These are phyloP conservation scores for Sophora flavescens DNA, from an alignment of 306 rosid genomes.

Conservation along the genomic window DNA sequence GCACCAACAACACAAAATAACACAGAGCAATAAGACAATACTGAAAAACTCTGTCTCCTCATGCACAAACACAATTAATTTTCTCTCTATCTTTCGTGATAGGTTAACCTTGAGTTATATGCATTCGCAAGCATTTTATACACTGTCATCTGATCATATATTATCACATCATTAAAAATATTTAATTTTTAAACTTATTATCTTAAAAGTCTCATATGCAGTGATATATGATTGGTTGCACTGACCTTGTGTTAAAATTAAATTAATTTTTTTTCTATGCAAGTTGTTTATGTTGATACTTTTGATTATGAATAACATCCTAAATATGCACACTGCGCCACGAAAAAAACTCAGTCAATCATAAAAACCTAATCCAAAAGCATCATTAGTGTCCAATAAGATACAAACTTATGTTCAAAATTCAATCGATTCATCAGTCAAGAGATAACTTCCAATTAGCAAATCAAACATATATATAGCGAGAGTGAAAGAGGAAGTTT, in stretches of 20 bases:
- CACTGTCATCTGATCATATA: no score
- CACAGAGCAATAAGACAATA: slow-evolving; percentile 14
- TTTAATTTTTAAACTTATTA: no score
- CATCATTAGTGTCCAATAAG: neutral
- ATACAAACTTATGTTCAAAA: slow-evolving; percentile 11
- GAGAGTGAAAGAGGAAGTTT: neutral
- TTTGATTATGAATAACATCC: slow-evolving; percentile 6
- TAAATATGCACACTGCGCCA: neutral
- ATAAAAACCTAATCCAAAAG: slow-evolving; percentile 32
- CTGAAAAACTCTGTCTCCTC: neutral
- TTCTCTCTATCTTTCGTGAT: neutral
- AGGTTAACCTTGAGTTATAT: neutral
- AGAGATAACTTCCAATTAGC: neutral
- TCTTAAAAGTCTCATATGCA: no score
- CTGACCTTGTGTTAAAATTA: no score
- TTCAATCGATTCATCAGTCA: neutral
- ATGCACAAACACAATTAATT: neutral
- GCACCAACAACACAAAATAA: neutral
- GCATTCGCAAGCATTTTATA: no score
- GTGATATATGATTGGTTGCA: no score
- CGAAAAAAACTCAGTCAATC: neutral
- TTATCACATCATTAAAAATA: no score
- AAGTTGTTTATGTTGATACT: slow-evolving; percentile 8
- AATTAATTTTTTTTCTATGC: neutral
- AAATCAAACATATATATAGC: neutral